Evolutionary conservation across 768 basidiomycete genomes (phyloP).

Genomic region (Pholiota microspora): DNA sequence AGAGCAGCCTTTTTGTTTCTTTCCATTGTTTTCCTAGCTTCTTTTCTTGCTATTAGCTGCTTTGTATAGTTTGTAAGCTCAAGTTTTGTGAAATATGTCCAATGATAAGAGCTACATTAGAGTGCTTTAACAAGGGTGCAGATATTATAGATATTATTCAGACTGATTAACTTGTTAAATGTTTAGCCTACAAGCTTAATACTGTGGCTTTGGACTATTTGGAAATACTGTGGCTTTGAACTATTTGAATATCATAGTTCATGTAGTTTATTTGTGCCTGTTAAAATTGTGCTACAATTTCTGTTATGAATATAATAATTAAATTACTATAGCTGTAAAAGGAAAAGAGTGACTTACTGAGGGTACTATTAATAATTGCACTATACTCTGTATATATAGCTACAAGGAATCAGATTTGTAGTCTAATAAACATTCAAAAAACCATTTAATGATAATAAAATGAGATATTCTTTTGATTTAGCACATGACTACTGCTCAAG

Average conservation of each 20-base stretch:
- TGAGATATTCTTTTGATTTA: not conserved
- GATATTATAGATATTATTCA: not conserved
- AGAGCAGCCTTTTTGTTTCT: not conserved
- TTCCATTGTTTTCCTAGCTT: not conserved
- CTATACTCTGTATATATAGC: not conserved
- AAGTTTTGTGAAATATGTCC: not conserved
- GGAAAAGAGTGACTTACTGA: not conserved
- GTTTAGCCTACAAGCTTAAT: slow-evolving; percentile 1
- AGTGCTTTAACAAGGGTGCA: not conserved
- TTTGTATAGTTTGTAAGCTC: not conserved
- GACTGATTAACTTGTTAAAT: not conserved
- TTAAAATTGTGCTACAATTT: not conserved
- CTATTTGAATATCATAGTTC: not conserved
- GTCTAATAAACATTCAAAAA: not conserved
- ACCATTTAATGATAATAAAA: not conserved
- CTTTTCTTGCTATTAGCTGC: not conserved
- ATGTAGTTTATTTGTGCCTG: not conserved
- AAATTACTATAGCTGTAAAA: not conserved
- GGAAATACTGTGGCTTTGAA: not conserved
- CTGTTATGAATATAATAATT: not conserved
- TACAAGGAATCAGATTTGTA: not conserved
- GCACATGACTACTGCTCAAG: not conserved
- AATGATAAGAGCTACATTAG: not conserved
- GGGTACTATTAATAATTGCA: not conserved
- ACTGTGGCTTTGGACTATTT: no score